Evolutionary conservation across 768 basidiomycete species (phyloP), one percentile per base, ranked within the genome.

Genomic region (Tephrocybe sp.): DNA sequence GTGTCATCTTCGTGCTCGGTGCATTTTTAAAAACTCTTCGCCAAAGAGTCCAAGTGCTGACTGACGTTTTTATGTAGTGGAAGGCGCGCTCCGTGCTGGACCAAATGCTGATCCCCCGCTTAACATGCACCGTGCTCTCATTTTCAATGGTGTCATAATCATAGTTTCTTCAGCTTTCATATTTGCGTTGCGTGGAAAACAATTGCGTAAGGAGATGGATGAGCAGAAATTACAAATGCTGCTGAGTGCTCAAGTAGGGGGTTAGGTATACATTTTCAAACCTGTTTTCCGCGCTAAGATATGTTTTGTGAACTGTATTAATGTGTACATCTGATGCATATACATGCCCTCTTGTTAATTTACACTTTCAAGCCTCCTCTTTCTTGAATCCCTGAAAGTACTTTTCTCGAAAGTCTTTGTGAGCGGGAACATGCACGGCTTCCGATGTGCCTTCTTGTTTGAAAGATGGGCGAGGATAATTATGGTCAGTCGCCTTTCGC

Each of bases 351-450:
- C 38, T 31, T 38, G 21, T 39, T n/a, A n/a, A n/a, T n/a, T n/a
- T n/a, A n/a, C n/a, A n/a, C n/a, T n/a, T n/a, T n/a, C n/a, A n/a
- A n/a, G n/a, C n/a, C n/a, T n/a, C 49, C 24, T 64, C 63, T 49
- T 76, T 81, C 54, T 75, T 86, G 66, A 95, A 94, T 0, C 89
- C 86, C 46, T 84, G 82, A 55, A 92, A 92, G 64, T 92, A 96
- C 61, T 92, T 91, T 55, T 87, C 83, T 46, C 92, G 75, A 64
- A 98, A 98, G 59, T 90, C 85, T 56, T 80, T 86, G 66, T 98
- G 95, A 1, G 92, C 94, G 2, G 95, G 94, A 11, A 83, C 62
- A 59, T 79, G 84, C 15, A 57, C 60, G 0, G 16, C 54, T 13
- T 28, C 49, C 9, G 41, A n/a, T 46, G 30, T 48, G 0, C 54